phyloP scores from a whole-genome alignment of 345 rosid genomes.

The Odontarrhena argentea region DNA sequence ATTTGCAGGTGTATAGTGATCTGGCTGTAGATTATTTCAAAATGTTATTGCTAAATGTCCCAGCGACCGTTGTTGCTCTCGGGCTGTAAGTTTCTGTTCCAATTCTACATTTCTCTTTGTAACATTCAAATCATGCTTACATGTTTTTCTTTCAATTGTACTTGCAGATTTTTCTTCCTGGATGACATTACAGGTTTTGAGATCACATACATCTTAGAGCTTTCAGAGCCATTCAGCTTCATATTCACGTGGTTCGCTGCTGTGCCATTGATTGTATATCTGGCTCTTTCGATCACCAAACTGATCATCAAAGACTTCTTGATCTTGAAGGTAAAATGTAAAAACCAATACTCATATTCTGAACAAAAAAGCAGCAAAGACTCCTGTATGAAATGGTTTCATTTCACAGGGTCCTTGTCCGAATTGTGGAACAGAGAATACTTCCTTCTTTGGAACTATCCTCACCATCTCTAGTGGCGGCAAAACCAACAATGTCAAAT shows the following conservation, averaged over 20 bases:
- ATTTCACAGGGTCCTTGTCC: slow-evolving; percentile 78
- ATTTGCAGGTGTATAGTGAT: slow-evolving; percentile 81
- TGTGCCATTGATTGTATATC: slow-evolving; percentile 69
- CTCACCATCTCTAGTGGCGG: slow-evolving; percentile 79
- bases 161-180: slow-evolving; percentile 85
- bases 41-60: slow-evolving; percentile 86
- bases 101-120: background rate
- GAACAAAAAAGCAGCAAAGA: slow-evolving; percentile 11
- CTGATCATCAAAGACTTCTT: slow-evolving; percentile 69
- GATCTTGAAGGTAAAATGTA: slow-evolving; percentile 70
- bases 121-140: slow-evolving; percentile 20
- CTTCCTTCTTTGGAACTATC: slow-evolving; percentile 88
- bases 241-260: slow-evolving; percentile 98
- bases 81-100: slow-evolving; percentile 37
- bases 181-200: slow-evolving; percentile 94
- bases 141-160: slow-evolving; percentile 14
- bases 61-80: slow-evolving; percentile 80
- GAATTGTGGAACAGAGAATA: slow-evolving; percentile 88
- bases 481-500: slow-evolving; percentile 62
- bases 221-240: slow-evolving; percentile 90
- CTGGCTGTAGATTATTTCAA: slow-evolving; percentile 87
- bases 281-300: slow-evolving; percentile 71
- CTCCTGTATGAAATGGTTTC: slow-evolving; percentile 6
- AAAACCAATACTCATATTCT: slow-evolving; percentile 7
- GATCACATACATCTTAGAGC: slow-evolving; percentile 86